Conservation (phyloP, 192 early-diverging fungal genomes). For the Umbelopsis vinacea region DNA sequence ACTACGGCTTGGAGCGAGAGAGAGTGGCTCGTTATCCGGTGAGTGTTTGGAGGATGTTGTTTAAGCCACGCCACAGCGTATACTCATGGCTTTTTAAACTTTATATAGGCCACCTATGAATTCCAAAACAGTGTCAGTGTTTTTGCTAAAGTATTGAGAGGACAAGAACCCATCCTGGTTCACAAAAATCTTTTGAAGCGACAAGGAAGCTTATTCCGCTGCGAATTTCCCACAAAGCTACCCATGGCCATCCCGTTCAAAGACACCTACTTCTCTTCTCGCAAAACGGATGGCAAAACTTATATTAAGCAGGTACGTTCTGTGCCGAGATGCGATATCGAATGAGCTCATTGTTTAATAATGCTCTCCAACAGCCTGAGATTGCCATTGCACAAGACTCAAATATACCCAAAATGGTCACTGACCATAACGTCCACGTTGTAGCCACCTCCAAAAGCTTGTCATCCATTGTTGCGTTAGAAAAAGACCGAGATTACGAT, state of each 20-base stretch:
- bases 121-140: conserved; percentile 1
- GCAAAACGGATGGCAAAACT: neutral
- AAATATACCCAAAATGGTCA: neutral
- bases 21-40: neutral
- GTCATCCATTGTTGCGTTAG: neutral
- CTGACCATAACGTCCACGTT: neutral
- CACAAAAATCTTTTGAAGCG: neutral
- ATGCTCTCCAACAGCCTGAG: neutral
- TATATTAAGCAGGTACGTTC: neutral
- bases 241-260: conserved; percentile 2
- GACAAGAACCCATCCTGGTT: conserved; percentile 4
- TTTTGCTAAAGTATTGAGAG: conserved; percentile 3
- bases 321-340: neutral
- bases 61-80: neutral
- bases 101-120: conserved; percentile 1
- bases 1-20: neutral
- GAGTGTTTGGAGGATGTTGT: neutral
- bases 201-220: neutral
- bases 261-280: neutral
- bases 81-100: neutral
- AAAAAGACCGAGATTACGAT: conserved; percentile 7
- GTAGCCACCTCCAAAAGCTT: neutral
- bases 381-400: neutral
- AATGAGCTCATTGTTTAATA: neutral
- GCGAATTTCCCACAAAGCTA: neutral